These are phyloP conservation scores for Mycena citricolor DNA, from an alignment of 1,284 basidiomycete species.

Conservation along the genomic window DNA sequence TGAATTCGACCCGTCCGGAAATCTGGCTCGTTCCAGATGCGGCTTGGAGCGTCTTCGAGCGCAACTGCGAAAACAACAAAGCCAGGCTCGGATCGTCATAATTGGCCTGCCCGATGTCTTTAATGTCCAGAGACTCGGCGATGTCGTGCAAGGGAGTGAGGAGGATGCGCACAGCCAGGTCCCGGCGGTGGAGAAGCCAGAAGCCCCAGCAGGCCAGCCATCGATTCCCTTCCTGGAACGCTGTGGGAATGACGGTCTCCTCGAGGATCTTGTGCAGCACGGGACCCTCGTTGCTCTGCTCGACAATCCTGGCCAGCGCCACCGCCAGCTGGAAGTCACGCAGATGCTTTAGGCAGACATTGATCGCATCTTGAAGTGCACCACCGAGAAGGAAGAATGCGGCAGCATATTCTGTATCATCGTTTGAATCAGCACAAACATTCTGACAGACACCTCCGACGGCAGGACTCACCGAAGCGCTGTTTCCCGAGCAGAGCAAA, in stretches of 20 bases:
- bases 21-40: constrained; percentile 91
- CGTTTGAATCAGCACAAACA: constrained; percentile 6
- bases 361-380: constrained; percentile 87
- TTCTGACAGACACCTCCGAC: constrained; percentile 1
- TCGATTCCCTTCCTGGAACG: constrained; percentile 84
- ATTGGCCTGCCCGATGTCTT: constrained; percentile 77
- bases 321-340: constrained; percentile 89
- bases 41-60: constrained; percentile 86
- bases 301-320: constrained; percentile 81
- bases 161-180: constrained; percentile 83
- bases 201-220: constrained; percentile 99
- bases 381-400: constrained; percentile 96
- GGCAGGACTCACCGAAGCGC: constrained; percentile 71
- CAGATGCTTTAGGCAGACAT: constrained; percentile 87
- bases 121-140: constrained; percentile 52
- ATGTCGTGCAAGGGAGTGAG: constrained; percentile 78
- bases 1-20: constrained; percentile 83
- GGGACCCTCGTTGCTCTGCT: constrained; percentile 81
- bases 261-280: constrained; percentile 72
- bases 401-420: constrained; percentile 82
- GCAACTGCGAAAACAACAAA: constrained; percentile 86
- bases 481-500: constrained; percentile 90
- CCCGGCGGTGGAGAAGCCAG: constrained; percentile 84
- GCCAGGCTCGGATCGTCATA: constrained; percentile 92
- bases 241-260: constrained; percentile 77